Evolutionary conservation across 192 early-diverging fungal genomes (phyloP).

Genomic region (Coemansia sp.): DNA sequence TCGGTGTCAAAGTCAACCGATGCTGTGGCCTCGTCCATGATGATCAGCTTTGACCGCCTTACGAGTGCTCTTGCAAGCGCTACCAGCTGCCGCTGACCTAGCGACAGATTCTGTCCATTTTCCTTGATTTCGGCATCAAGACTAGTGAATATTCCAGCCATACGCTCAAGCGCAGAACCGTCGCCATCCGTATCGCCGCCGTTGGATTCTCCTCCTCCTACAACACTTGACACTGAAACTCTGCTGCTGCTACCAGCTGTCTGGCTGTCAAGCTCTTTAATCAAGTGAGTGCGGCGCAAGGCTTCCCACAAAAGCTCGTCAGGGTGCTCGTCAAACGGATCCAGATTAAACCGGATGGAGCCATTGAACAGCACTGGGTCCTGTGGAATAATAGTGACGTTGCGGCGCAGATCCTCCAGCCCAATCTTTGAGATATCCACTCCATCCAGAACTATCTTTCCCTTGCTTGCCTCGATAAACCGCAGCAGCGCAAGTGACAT

Average conservation of each 20-base stretch:
- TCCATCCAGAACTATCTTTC: conserved; percentile 70
- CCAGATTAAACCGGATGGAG: conserved; percentile 74
- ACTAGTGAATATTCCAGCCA: conserved; percentile 43
- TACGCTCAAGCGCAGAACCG: not conserved
- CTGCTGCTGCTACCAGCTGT: conserved; percentile 4
- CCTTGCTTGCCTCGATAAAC: conserved; percentile 69
- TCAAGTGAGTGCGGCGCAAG: conserved; percentile 14
- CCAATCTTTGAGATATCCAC: conserved; percentile 72
- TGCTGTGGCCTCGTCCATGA: conserved; percentile 88
- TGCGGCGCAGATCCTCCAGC: conserved; percentile 67
- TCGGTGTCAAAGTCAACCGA: conserved; percentile 87
- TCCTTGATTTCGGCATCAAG: conserved; percentile 79
- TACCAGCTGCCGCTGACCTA: conserved; percentile 75
- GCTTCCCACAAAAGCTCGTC: conserved; percentile 63
- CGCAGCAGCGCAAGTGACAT: conserved; percentile 73
- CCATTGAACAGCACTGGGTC: conserved; percentile 56
- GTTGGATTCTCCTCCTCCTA: not conserved
- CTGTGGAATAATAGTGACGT: conserved; percentile 80
- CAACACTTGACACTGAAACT: not conserved
- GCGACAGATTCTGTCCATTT: conserved; percentile 75
- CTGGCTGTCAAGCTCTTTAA: conserved; percentile 13
- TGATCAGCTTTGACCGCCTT: conserved; percentile 64
- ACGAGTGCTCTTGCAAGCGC: conserved; percentile 77
- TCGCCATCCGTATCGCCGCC: not conserved
- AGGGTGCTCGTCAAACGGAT: conserved; percentile 71